Conservation (phyloP, 192 early-diverging fungal genomes). For the Coemansia sp. region DNA sequence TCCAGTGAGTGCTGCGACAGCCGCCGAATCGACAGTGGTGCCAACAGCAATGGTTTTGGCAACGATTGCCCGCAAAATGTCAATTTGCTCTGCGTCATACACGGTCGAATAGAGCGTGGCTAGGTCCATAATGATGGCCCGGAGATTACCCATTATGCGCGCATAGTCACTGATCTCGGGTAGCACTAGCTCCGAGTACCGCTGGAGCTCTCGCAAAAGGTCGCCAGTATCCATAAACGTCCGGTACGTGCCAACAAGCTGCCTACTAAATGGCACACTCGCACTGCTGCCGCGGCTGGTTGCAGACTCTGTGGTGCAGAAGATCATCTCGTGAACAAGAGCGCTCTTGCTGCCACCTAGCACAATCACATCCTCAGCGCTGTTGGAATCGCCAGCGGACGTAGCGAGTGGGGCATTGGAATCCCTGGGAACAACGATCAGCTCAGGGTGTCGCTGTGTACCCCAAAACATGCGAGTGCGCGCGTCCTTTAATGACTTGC, state of each 20-base stretch:
- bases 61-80: constrained; percentile 23
- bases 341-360: constrained; percentile 55
- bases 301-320: constrained; percentile 21
- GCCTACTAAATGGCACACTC: constrained; percentile 21
- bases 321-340: constrained; percentile 65
- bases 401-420: not conserved
- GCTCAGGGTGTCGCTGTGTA: constrained; percentile 56
- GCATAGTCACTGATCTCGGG: constrained; percentile 25
- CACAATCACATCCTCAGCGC: constrained; percentile 18
- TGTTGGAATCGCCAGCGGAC: not conserved
- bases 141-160: constrained; percentile 7
- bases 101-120: constrained; percentile 23
- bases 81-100: constrained; percentile 35
- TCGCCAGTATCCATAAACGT: constrained; percentile 44
- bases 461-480: constrained; percentile 58
- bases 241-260: constrained; percentile 39
- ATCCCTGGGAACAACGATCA: constrained; percentile 30
- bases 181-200: constrained; percentile 49
- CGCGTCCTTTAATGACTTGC: constrained; percentile 28
- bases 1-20: not conserved
- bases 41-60: constrained; percentile 5
- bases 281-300: not conserved
- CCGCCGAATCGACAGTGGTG: not conserved
- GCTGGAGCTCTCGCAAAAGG: constrained; percentile 49
- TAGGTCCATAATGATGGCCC: constrained; percentile 20